These are phyloP conservation scores for Lachancea dasiensis DNA, from an alignment of 805 yeast genomes.

Conservation along the genomic window DNA sequence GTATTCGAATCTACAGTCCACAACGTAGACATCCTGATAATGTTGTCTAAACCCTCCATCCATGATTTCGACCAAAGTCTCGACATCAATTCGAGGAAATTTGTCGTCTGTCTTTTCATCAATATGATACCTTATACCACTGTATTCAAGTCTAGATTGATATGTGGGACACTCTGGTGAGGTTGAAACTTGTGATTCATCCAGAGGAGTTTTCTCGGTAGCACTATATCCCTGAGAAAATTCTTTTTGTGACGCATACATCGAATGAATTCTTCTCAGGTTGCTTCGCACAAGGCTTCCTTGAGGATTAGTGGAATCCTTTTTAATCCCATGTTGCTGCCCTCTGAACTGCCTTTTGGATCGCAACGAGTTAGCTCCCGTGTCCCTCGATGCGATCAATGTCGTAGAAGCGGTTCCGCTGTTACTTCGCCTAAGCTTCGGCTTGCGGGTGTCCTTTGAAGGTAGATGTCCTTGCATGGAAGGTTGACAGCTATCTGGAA, in stretches of 20 bases:
- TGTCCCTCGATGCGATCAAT: no score
- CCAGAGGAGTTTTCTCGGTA: conserved; percentile 16
- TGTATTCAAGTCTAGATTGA: conserved; percentile 62
- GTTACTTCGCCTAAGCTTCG: neutral
- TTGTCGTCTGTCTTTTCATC: conserved; percentile 38
- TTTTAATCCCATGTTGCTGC: conserved; percentile 14
- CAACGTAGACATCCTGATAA: conserved; percentile 52
- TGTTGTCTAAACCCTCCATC: conserved; percentile 35
- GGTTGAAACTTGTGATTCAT: conserved; percentile 11
- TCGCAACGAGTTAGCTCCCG: no score
- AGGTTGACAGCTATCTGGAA: neutral
- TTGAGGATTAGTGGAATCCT: conserved; percentile 36
- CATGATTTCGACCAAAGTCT: conserved; percentile 38
- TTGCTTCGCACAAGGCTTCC: conserved; percentile 31
- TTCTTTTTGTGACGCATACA: conserved; percentile 57
- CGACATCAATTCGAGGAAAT: conserved; percentile 41
- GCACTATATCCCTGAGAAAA: conserved; percentile 33
- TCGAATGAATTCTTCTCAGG: conserved; percentile 59
- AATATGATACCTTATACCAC: conserved; percentile 52
- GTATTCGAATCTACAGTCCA: conserved; percentile 91
- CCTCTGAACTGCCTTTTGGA: neutral
- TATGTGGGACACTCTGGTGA: neutral
- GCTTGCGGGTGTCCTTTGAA: neutral
- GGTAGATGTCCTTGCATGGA: neutral
- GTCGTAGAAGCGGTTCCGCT: neutral